Evolutionary conservation across 805 yeast genomes (phyloP).

Genomic region (Yamadazyma kitorensis): DNA sequence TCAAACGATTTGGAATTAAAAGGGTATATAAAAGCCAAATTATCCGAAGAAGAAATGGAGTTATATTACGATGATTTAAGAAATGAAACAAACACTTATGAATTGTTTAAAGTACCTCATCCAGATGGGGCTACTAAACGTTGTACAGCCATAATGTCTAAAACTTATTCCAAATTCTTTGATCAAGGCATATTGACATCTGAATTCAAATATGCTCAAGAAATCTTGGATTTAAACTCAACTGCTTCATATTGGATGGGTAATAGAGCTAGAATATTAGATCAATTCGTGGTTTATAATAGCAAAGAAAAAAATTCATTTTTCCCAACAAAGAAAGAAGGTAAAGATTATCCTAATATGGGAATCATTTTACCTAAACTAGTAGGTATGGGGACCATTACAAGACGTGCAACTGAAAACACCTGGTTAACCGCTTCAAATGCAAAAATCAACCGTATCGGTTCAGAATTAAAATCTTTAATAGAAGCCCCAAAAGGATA

Average conservation of each 20-base stretch:
- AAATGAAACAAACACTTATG: constrained; percentile 20
- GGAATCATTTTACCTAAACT: constrained; percentile 84
- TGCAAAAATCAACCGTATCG: constrained; percentile 80
- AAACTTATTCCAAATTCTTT: constrained; percentile 65
- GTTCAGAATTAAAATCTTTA: constrained; percentile 89
- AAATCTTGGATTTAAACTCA: constrained; percentile 75
- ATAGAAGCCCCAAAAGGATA: constrained; percentile 86
- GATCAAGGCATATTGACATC: constrained; percentile 75
- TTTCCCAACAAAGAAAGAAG: constrained; percentile 23
- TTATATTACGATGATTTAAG: constrained; percentile 21
- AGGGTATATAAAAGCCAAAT: constrained; percentile 34
- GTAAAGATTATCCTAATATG: constrained; percentile 23
- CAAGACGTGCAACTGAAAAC: constrained; percentile 93
- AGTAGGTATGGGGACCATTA: constrained; percentile 93
- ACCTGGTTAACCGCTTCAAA: constrained; percentile 98
- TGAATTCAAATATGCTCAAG: constrained; percentile 65
- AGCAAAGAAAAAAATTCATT: constrained; percentile 21
- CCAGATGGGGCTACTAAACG: constrained; percentile 75
- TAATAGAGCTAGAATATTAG: constrained; percentile 75
- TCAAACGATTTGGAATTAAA: constrained; percentile 30
- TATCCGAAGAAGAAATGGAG: constrained; percentile 28
- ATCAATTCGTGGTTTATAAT: constrained; percentile 77
- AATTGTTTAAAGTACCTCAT: constrained; percentile 77
- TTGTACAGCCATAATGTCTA: constrained; percentile 75
- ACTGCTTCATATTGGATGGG: constrained; percentile 92